phyloP scores from a whole-genome alignment of 768 basidiomycete species.

The Leccinum arenicola region DNA sequence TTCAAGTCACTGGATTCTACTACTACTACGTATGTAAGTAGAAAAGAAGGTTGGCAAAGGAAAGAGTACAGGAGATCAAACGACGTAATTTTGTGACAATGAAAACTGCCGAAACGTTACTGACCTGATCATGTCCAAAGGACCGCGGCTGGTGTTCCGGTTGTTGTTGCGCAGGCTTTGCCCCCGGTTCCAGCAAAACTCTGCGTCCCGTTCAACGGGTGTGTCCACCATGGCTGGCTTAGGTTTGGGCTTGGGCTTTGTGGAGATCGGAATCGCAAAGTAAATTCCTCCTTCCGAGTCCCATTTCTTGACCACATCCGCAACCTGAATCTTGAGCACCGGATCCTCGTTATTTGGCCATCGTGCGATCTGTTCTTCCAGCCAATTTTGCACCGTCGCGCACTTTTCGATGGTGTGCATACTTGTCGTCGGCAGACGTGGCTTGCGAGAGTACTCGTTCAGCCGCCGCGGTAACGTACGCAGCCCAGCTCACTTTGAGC shows the following conservation, averaged over 20 bases:
- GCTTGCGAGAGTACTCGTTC: constrained; percentile 74
- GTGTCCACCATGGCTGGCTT: constrained; percentile 64
- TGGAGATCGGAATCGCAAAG: constrained; percentile 86
- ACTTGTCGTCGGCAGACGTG: constrained; percentile 80
- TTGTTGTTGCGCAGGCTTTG: constrained; percentile 23
- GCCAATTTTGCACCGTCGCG: constrained; percentile 67
- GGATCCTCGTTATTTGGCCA: constrained; percentile 86
- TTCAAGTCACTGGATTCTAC: too few species aligned
- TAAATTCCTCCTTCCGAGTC: constrained; percentile 73
- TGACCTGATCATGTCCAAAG: too few species aligned
- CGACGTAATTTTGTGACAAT: too few species aligned
- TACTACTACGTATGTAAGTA: too few species aligned
- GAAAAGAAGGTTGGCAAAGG: too few species aligned
- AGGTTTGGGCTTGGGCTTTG: constrained; percentile 64
- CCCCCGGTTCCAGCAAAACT: constrained; percentile 45
- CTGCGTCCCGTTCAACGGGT: constrained; percentile 59
- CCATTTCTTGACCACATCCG: constrained; percentile 85
- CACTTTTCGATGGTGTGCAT: constrained; percentile 86
- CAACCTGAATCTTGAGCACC: constrained; percentile 56
- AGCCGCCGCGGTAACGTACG: constrained; percentile 64
- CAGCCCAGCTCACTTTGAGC: constrained; percentile 73
- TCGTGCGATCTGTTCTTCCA: constrained; percentile 85
- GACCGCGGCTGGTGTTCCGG: background rate
- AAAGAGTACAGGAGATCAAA: too few species aligned
- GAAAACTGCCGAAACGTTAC: too few species aligned